Evolutionary conservation across 1,284 basidiomycete species (phyloP), one percentile per base, ranked within the genome.

Genomic region (Chiua sp.): DNA sequence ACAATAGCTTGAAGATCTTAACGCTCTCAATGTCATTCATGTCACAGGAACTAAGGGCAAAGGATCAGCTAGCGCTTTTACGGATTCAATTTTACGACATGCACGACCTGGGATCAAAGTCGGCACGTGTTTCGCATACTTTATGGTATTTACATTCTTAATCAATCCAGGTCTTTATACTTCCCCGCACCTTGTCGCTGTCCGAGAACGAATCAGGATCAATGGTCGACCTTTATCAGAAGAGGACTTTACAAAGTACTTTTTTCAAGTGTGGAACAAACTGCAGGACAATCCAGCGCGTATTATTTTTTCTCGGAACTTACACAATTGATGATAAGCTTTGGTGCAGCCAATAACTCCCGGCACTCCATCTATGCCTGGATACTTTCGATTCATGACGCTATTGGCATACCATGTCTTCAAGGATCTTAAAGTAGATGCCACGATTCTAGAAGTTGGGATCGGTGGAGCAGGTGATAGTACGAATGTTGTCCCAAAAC

Each of bases 11-110:
- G 65, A 59, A 56, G 94, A 94, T 86, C 92, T 99, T 55, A 96
- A 99, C 75, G 78, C 79, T 51, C 82, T 99, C 63, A 98, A 98
- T 75, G 94, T 96, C 57, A 86, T 99, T 37, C 98, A 99, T 79
- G 90, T 99, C 70, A 97, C 98, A 16, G 98, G 98, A 4, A 99
- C 98, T 7, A 99, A 99, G 78, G 98, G 98, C 50, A 99, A 99
- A 75, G 98, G 98, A 4, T 98, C 96, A 4, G 98, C 98, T 0
- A 94, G 93, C 59, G 97, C 98, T 3, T 99, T 99, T 69, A 85
- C 86, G 4, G 89, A 94, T 72, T 92, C 89, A 10, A 86, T 93
- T 56, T 75, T 94, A 57, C 85, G 88, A 33, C 80, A 84, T 65
- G 75, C 80, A 11, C 82, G 76, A 64, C 91, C 91, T 7, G 77